These are phyloP conservation scores for Solanum corneliomulleri DNA, from an alignment of 257 asterid genomes.

Conservation along the genomic window DNA sequence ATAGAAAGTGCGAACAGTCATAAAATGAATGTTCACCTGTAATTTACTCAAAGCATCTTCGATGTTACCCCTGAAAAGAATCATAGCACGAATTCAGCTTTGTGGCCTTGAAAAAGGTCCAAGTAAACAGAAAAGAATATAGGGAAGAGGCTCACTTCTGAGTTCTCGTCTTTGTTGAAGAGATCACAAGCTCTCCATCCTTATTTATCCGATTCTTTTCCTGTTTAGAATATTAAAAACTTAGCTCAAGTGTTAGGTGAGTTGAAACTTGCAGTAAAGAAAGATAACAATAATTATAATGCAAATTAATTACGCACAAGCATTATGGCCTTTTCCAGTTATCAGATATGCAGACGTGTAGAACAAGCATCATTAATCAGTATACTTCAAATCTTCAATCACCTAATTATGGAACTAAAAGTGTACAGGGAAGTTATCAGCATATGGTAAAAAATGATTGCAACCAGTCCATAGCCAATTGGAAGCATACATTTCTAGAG, in stretches of 20 bases:
- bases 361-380: neutral
- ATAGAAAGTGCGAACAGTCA: neutral
- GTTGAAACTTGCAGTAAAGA: neutral
- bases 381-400: neutral
- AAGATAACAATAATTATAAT: neutral
- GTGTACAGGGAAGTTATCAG: neutral
- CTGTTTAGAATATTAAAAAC: conserved; percentile 22
- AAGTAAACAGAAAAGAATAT: conserved; percentile 1
- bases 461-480: neutral
- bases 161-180: conserved; percentile 82
- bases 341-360: neutral
- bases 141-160: conserved; percentile 46
- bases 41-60: conserved; percentile 82
- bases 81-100: conserved; percentile 4
- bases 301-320: neutral
- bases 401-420: neutral
- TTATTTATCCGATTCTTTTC: conserved; percentile 81
- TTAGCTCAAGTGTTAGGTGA: neutral
- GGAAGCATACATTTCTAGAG: neutral
- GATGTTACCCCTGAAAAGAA: conserved; percentile 52
- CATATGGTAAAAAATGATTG: neutral
- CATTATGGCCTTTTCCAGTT: neutral
- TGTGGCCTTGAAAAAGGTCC: neutral
- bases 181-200: conserved; percentile 85
- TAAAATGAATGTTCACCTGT: conserved; percentile 34